These are phyloP conservation scores for Suaeda aralocaspica DNA, from an alignment of 148 eudicot genomes.

Conservation along the genomic window DNA sequence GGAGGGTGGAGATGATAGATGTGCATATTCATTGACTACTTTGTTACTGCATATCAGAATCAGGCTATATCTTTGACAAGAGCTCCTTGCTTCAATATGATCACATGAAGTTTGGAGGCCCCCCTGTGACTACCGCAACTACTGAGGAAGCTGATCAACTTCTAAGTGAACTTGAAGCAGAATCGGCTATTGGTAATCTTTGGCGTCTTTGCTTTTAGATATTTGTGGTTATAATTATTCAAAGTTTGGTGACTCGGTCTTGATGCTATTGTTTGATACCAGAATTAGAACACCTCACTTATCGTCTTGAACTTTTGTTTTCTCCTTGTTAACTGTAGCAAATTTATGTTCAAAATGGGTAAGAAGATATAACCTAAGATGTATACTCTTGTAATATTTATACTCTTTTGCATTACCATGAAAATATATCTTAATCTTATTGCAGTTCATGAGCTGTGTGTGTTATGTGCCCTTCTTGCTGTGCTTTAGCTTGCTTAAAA, in stretches of 20 bases:
- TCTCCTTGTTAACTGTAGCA: too few relatives aligned
- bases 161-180: conserved; percentile 39
- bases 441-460: too few relatives aligned
- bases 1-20: not conserved
- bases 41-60: conserved; percentile 34
- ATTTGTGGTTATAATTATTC: not conserved
- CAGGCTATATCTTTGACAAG: conserved; percentile 60
- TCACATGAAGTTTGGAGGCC: conserved; percentile 81
- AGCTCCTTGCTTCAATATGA: conserved; percentile 51
- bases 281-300: not conserved
- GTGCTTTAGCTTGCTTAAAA: too few relatives aligned
- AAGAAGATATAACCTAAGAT: too few relatives aligned
- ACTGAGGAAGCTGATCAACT: conserved; percentile 70
- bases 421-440: too few relatives aligned
- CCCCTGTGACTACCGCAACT: conserved; percentile 53
- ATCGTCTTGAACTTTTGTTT: not conserved
- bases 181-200: conserved; percentile 57
- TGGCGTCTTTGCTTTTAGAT: not conserved
- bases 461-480: too few relatives aligned
- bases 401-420: too few relatives aligned
- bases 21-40: not conserved
- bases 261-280: not conserved
- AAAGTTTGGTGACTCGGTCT: not conserved
- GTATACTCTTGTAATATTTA: too few relatives aligned
- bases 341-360: too few relatives aligned